Conservation (phyloP, 1,284 basidiomycete species). For the Wallemia hederae region DNA sequence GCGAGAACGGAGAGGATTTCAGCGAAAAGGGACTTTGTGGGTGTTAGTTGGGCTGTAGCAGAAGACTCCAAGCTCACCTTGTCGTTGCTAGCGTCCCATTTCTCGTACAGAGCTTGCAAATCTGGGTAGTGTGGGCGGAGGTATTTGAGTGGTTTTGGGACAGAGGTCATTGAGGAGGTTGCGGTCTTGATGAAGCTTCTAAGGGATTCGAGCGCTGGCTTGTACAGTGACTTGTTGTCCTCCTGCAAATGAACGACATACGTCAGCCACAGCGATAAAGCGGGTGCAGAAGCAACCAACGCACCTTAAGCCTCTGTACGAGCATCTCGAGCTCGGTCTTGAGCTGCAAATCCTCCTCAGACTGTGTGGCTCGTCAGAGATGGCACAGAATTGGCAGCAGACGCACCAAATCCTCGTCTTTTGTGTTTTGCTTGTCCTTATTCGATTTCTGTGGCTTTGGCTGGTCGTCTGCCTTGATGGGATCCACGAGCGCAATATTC, state of each 20-base stretch:
- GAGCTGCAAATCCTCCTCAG: slow-evolving; percentile 81
- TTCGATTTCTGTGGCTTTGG: slow-evolving; percentile 14
- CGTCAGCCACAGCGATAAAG: slow-evolving; percentile 1
- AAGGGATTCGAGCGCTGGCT: slow-evolving; percentile 74
- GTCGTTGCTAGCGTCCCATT: slow-evolving; percentile 44
- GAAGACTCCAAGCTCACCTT: slow-evolving; percentile 26
- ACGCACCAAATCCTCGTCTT: slow-evolving; percentile 57
- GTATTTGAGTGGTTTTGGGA: slow-evolving; percentile 97
- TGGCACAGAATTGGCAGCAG: neutral
- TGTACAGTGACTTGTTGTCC: slow-evolving; percentile 51
- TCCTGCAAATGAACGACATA: slow-evolving; percentile 28
- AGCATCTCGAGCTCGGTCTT: slow-evolving; percentile 94
- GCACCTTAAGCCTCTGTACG: slow-evolving; percentile 66
- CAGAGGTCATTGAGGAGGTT: slow-evolving; percentile 98
- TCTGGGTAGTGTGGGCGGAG: slow-evolving; percentile 79
- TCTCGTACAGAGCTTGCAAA: slow-evolving; percentile 49
- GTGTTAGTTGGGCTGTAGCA: slow-evolving; percentile 1
- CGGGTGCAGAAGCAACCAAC: slow-evolving; percentile 5
- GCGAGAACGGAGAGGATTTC: slow-evolving; percentile 94
- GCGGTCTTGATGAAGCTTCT: slow-evolving; percentile 83
- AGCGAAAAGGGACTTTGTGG: slow-evolving; percentile 55
- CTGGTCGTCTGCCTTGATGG: slow-evolving; percentile 7
- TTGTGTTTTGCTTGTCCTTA: slow-evolving; percentile 21
- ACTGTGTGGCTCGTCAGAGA: slow-evolving; percentile 21
- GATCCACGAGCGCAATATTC: neutral